A percentile compares a stretch with the other conserved stretches of the same genome.
phyloP scores from a whole-genome alignment of 345 rosid genomes.

The Toxicodendron radicans region DNA sequence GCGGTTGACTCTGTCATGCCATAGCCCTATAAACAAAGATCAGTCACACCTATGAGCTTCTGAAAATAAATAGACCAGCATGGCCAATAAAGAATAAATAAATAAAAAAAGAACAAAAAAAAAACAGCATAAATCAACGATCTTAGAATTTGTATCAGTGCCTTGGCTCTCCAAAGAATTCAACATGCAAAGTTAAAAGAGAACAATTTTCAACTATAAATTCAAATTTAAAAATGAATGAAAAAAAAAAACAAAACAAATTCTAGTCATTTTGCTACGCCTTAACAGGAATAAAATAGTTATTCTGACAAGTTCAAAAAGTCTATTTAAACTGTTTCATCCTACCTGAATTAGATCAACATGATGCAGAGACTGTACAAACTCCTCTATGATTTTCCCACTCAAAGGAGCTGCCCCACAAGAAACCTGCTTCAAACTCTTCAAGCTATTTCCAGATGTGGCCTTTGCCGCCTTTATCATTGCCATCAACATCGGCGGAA shows the following conservation, averaged over 20 bases:
- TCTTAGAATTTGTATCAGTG: neutral
- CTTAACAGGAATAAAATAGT: neutral
- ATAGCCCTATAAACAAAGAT: constrained; percentile 58
- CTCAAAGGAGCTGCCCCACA: constrained; percentile 78
- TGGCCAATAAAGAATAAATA: neutral
- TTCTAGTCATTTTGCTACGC: neutral
- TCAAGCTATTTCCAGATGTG: constrained; percentile 38
- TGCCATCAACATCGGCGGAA: constrained; percentile 68
- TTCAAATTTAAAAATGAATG: neutral
- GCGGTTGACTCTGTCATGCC: constrained; percentile 89
- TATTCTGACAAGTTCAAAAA: neutral
- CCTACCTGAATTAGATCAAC: constrained; percentile 84
- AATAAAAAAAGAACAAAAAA: neutral
- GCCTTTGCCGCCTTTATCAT: constrained; percentile 44
- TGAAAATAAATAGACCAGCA: neutral
- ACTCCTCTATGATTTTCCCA: constrained; percentile 50
- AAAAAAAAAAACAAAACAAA: neutral
- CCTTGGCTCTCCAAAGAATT: neutral
- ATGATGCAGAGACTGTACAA: constrained; percentile 49
- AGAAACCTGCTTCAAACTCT: constrained; percentile 80
- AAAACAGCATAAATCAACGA: neutral
- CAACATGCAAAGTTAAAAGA: neutral
- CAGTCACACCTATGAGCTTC: neutral
- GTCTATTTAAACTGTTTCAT: neutral
- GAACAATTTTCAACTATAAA: neutral